phyloP scores from a whole-genome alignment of 805 yeast genomes.

The Ogataea paradorogensis region DNA sequence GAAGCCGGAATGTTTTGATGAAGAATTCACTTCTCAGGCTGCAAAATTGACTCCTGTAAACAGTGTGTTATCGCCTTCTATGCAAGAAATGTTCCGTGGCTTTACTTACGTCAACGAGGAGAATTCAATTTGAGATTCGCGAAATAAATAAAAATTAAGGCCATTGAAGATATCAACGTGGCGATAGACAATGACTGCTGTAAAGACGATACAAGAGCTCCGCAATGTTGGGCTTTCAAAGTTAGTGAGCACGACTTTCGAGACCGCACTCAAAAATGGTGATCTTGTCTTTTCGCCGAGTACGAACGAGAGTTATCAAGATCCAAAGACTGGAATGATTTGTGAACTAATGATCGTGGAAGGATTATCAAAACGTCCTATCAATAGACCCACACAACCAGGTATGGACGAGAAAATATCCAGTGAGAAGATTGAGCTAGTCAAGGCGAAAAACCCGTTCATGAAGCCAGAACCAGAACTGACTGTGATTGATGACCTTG shows the following conservation, averaged over 20 bases:
- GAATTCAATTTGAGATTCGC: constrained; percentile 13
- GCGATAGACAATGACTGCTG: constrained; percentile 9
- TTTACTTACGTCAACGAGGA: constrained; percentile 83
- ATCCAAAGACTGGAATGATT: constrained; percentile 22
- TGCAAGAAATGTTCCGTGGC: constrained; percentile 97
- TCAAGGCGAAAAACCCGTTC: constrained; percentile 63
- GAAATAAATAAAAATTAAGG: constrained; percentile 1
- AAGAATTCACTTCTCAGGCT: constrained; percentile 90
- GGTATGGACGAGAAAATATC: constrained; percentile 36
- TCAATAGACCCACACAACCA: constrained; percentile 35
- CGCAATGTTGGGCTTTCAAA: constrained; percentile 16
- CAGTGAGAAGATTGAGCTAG: constrained; percentile 30
- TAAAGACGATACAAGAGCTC: constrained; percentile 20
- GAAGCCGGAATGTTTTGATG: constrained; percentile 90
- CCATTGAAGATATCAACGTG: background rate
- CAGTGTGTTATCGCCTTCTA: constrained; percentile 74
- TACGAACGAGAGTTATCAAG: constrained; percentile 23
- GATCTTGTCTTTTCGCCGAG: constrained; percentile 26
- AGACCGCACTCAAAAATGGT: constrained; percentile 22
- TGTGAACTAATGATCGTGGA: constrained; percentile 34
- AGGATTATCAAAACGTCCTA: constrained; percentile 34
- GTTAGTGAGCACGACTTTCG: constrained; percentile 19
- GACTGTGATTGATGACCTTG: constrained; percentile 53
- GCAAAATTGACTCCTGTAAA: constrained; percentile 95
- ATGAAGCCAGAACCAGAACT: constrained; percentile 74